phyloP scores from a whole-genome alignment of 352 stramenopile genomes.

The Globisporangium rhizosaccharum region DNA sequence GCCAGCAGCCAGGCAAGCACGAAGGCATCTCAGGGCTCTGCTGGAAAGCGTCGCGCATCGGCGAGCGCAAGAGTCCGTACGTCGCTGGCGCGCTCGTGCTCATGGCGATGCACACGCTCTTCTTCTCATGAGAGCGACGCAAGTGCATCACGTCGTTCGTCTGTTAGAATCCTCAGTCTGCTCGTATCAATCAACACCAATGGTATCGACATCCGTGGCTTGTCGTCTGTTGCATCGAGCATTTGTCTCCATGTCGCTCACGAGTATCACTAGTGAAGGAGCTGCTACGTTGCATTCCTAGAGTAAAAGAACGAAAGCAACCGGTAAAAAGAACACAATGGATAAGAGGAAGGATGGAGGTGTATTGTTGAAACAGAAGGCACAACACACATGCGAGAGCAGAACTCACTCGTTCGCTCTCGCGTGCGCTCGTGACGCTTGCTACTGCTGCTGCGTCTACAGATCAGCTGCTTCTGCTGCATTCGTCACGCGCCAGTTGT shows the following conservation, averaged over 20 bases:
- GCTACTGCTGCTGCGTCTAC: not conserved
- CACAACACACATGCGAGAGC: too few relatives aligned
- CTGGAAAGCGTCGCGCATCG: slow-evolving; percentile 91
- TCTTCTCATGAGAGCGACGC: slow-evolving; percentile 43
- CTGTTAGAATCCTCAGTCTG: too few relatives aligned
- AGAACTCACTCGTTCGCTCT: too few relatives aligned
- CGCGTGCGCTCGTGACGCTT: too few relatives aligned
- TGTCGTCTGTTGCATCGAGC: too few relatives aligned
- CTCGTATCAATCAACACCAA: not conserved
- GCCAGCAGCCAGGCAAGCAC: slow-evolving; percentile 76
- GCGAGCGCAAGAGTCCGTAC: slow-evolving; percentile 89
- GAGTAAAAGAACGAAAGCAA: too few relatives aligned
- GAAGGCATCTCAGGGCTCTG: slow-evolving; percentile 85
- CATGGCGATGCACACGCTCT: slow-evolving; percentile 91
- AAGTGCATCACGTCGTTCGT: not conserved
- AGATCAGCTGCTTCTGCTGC: not conserved
- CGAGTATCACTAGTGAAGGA: too few relatives aligned
- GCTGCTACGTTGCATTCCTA: too few relatives aligned
- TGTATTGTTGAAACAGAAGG: too few relatives aligned
- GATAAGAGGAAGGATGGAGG: too few relatives aligned
- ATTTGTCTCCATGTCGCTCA: too few relatives aligned
- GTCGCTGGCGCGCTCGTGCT: slow-evolving; percentile 74
- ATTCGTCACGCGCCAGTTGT: not conserved
- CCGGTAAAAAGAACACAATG: not conserved
- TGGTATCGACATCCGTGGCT: too few relatives aligned